phyloP scores from a whole-genome alignment of 768 basidiomycete genomes.

The Nevesoporus exiguus region DNA sequence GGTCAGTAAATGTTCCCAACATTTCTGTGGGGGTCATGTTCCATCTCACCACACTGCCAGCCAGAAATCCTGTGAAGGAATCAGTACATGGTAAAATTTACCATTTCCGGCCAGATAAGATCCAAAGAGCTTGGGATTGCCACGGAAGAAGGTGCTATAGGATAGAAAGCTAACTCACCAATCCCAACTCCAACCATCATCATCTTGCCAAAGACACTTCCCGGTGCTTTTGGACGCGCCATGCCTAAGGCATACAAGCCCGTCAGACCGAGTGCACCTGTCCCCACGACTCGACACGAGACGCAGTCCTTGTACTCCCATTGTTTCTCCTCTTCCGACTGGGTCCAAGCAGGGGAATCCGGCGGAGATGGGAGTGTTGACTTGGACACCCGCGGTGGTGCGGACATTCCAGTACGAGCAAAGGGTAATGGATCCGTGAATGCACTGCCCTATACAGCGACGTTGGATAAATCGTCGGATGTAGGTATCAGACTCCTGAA shows the following conservation, averaged over 20 bases:
- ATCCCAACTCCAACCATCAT: conserved; percentile 61
- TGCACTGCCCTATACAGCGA: not conserved
- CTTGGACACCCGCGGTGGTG: conserved; percentile 13
- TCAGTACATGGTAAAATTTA: conserved; percentile 7
- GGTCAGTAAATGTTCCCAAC: conserved; percentile 13
- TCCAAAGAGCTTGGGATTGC: not conserved
- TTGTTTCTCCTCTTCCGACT: conserved; percentile 5
- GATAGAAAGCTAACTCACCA: conserved; percentile 38
- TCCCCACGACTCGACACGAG: conserved; percentile 68
- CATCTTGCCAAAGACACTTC: conserved; percentile 56
- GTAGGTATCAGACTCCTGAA: not conserved
- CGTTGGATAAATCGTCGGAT: not conserved
- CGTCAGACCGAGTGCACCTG: conserved; percentile 56
- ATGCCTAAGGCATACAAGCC: conserved; percentile 67
- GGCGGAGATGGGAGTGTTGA: not conserved
- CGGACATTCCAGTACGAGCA: conserved; percentile 14
- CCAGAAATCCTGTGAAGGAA: conserved; percentile 23
- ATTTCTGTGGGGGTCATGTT: conserved; percentile 28
- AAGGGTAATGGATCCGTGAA: not conserved
- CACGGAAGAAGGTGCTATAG: not conserved
- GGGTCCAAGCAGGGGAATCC: not conserved
- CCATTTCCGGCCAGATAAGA: not conserved
- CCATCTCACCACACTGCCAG: conserved; percentile 31
- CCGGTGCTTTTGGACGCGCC: conserved; percentile 60
- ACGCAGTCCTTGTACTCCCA: conserved; percentile 50